Percentiles rank a stretch among this genome's conserved stretches.
Evolutionary conservation across 345 rosid genomes (phyloP).

Genomic region (Mercurialis annua): DNA sequence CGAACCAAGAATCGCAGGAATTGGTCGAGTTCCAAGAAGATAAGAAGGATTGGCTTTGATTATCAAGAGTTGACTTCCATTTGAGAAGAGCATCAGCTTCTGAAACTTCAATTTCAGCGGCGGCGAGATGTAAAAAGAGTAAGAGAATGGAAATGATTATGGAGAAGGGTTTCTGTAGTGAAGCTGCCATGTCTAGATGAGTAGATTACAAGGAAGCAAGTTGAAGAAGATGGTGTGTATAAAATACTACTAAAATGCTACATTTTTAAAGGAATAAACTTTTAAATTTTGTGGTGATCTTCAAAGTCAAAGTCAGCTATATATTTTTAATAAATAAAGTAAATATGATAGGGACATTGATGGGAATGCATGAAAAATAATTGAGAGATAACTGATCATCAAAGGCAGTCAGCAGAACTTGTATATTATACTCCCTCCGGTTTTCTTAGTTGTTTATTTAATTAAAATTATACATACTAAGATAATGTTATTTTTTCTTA

Average conservation of each 20-base stretch:
- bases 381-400: too few species aligned
- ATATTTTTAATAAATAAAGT: too few species aligned
- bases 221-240: background rate
- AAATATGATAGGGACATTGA: too few species aligned
- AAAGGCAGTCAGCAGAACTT: too few species aligned
- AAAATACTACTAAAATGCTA: too few species aligned
- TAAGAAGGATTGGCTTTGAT: slow-evolving; percentile 8
- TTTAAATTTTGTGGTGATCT: background rate
- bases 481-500: too few species aligned
- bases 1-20: slow-evolving; percentile 25
- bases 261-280: background rate
- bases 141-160: background rate
- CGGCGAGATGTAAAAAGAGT: background rate
- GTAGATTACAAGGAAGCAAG: too few species aligned
- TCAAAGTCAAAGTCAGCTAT: background rate
- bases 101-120: background rate
- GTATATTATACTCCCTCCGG: too few species aligned
- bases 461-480: too few species aligned
- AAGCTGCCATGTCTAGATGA: background rate
- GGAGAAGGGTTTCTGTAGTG: background rate
- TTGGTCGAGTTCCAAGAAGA: slow-evolving; percentile 9
- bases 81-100: background rate
- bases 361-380: too few species aligned
- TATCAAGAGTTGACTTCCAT: slow-evolving; percentile 11
- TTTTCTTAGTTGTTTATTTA: too few species aligned